Base-by-base conservation (phyloP, 2,329 filamentous ascomycete genomes). In the Neoascochyta sp. region DNA sequence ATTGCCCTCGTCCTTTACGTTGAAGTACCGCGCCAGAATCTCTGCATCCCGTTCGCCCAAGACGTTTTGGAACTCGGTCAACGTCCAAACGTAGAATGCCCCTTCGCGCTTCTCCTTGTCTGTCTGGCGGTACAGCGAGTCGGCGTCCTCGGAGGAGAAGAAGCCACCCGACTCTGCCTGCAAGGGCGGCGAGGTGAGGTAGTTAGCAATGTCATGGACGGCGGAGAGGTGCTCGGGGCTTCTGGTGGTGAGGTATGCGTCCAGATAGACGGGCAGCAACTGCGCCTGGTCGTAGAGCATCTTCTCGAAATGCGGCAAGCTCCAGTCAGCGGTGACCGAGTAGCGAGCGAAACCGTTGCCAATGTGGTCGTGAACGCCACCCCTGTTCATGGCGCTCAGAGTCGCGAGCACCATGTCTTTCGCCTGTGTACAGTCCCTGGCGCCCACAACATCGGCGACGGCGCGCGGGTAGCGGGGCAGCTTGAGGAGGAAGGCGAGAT, bases 261-360 rank as follows among this genome's bases (percentile, higher is more conserved):
- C 88, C 5, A 94, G 72, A 50, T 92, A 96, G 5, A 92, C 73
- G 14, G 81, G 76, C 3, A 98, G 68, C 1, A 96, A 73, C 46
- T 95, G 82, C 0, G 86, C 82, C 52, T 98, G 94, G 55, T 96
- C 92, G 32, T 87, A 88, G 7, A 95, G 76, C 75, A 96, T 88
- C 69, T 96, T 96, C 67, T 98, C 92, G 50, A 96, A 98, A 60
- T 95, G 89, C 8, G 92, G 92, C 25, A 96, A 69, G 41, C 83
- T 86, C 92, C 92, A 98, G 63, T 96, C 86, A 9, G 80, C 70
- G 0, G 90, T 96, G 6, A 94, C 83, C 9, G 87, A 94, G 58
- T 94, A 95, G 29, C 90, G 78, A 20, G 83, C 78, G 50, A 88
- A 87, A 5, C 86, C 85, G 54, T 84, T 76, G 23, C 85, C 84